Percentiles rank a stretch among this genome's conserved stretches.
phyloP scores from a whole-genome alignment of 192 early-diverging fungal species.

The Obelidium mucronatum region DNA sequence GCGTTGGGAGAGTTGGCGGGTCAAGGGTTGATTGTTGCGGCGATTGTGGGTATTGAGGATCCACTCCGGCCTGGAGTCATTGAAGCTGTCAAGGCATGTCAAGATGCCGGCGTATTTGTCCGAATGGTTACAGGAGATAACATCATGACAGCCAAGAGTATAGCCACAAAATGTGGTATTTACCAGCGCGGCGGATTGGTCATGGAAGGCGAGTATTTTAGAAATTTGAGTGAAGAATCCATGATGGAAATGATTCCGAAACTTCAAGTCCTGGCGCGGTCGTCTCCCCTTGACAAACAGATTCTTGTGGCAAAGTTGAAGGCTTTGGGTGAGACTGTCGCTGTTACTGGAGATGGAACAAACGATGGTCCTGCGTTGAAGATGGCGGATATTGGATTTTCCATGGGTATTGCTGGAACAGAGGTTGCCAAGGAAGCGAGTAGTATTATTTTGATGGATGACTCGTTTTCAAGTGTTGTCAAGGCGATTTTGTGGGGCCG shows the following conservation, averaged over 20 bases:
- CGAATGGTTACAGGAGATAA: constrained; percentile 82
- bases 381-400: constrained; percentile 90
- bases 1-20: constrained; percentile 2
- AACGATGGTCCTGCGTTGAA: constrained; percentile 95
- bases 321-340: constrained; percentile 85
- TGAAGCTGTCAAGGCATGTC: constrained; percentile 78
- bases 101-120: constrained; percentile 84
- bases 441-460: constrained; percentile 91
- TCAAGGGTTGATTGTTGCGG: constrained; percentile 46
- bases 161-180: constrained; percentile 56
- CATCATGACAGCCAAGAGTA: constrained; percentile 79
- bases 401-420: constrained; percentile 91
- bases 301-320: constrained; percentile 78
- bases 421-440: constrained; percentile 98
- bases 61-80: constrained; percentile 83
- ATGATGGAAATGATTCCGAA: constrained; percentile 54
- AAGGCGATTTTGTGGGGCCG: constrained; percentile 96
- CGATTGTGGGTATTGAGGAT: constrained; percentile 88
- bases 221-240: constrained; percentile 68
- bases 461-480: constrained; percentile 92
- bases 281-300: constrained; percentile 89
- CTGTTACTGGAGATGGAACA: constrained; percentile 99
- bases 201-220: constrained; percentile 84
- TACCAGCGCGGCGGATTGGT: constrained; percentile 54
- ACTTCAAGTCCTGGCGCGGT: constrained; percentile 81